Base-by-base conservation (phyloP, 352 stramenopile species). In the Phytophthora megakarya region DNA sequence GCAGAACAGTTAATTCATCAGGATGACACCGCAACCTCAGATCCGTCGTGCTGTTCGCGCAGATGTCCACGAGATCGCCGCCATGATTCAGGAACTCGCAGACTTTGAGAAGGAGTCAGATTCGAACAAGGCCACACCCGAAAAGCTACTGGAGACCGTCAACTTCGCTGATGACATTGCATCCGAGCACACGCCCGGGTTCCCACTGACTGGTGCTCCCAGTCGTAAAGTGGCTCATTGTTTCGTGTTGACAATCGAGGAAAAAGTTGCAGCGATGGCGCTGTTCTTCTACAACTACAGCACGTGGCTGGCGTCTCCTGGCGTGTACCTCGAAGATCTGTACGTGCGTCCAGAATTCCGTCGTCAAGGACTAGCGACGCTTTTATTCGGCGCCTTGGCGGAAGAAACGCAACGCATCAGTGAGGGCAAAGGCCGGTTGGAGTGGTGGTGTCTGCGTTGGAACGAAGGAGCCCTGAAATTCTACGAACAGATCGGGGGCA, bases 241-340 rank as follows among this genome's bases (percentile, higher is more conserved):
- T 40, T 68, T 72, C 19, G 51, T 72, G 19, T 6, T 72, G n/a
- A 65, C 64, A 1, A 32, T 72, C 19, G 58, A 45, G 11, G 64
- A 68, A 12, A 18, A 72, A 30, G 37, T 72, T 26, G 64, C 64
- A 5, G 64, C 43, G 3, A 72, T 72, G 64, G 64, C 58, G 28
- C 25, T 72, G 7, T 72, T 72, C 32, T 72, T 64, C 58, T 72
- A 72, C 64, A 72, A 68, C 50, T 72, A 68, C 45, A 73, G 65
- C 52, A 70, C 60, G 23, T 73, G 60, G 65, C 18, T 73, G 22
- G 60, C 52, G 10, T 70, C 65, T 19, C 64, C 60, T 0, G 65
- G 59, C 1, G 59, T 70, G 26, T 66, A 73, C 26, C 65, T 73
- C 19, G 61, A 66, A 25, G 52, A 70, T 22, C 47, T 73, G 21